Evolutionary conservation across 768 basidiomycete genomes (phyloP).

Genomic region (Amanita thiersii): DNA sequence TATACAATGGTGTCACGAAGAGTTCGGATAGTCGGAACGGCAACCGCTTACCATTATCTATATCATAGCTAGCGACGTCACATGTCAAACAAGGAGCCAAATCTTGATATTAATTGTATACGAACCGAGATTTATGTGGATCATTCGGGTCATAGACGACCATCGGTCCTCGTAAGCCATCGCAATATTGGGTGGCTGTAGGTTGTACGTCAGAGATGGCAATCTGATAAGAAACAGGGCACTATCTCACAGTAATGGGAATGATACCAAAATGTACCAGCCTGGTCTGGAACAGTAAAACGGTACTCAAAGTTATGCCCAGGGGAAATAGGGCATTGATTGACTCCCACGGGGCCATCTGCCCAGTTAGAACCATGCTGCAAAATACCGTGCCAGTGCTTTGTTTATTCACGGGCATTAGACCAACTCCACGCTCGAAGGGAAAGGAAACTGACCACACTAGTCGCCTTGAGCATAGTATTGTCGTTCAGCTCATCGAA

Average conservation of each 20-base stretch:
- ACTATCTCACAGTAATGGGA: constrained; percentile 21
- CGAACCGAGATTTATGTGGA: constrained; percentile 10
- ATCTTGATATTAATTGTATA: not conserved
- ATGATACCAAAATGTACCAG: constrained; percentile 25
- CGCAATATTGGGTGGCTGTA: constrained; percentile 16
- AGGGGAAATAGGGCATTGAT: constrained; percentile 35
- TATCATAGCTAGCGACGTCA: constrained; percentile 17
- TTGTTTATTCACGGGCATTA: not conserved
- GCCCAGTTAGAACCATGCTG: constrained; percentile 26
- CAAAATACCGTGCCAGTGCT: constrained; percentile 43
- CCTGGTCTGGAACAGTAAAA: constrained; percentile 19
- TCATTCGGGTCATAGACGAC: constrained; percentile 16
- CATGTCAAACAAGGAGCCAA: not conserved
- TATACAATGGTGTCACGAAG: not conserved
- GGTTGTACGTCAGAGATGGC: not conserved
- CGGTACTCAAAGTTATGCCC: constrained; percentile 29
- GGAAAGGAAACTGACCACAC: constrained; percentile 13
- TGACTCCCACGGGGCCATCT: constrained; percentile 28
- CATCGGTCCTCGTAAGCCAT: constrained; percentile 17
- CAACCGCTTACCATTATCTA: constrained; percentile 12
- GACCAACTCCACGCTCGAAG: constrained; percentile 5
- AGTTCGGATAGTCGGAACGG: constrained; percentile 1
- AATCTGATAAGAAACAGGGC: not conserved
- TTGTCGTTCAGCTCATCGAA: constrained; percentile 29
- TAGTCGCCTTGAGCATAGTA: constrained; percentile 31